Evolutionary conservation across 140 eudicot genomes (phyloP).

Genomic region (Erigeron philadelphicus): DNA sequence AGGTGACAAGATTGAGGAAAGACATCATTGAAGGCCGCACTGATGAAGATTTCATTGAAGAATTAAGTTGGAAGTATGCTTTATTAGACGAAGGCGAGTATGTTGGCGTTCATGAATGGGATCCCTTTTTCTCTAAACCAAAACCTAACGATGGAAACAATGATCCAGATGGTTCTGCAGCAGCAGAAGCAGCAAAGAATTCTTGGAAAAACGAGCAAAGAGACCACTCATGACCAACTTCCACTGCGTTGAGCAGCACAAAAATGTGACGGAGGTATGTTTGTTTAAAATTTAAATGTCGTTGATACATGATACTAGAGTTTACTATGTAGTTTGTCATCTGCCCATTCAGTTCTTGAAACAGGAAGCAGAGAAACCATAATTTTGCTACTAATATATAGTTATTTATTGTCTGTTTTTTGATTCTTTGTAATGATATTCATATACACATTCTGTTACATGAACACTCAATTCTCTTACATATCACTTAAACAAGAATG

Average conservation of each 20-base stretch:
- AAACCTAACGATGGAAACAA: constrained; percentile 55
- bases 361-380: constrained; percentile 26
- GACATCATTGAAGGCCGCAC: constrained; percentile 50
- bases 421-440: constrained; percentile 41
- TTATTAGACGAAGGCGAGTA: constrained; percentile 71
- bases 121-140: constrained; percentile 81
- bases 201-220: constrained; percentile 78
- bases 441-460: constrained; percentile 31
- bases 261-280: constrained; percentile 31
- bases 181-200: constrained; percentile 58
- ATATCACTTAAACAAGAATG: constrained; percentile 8
- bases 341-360: constrained; percentile 19
- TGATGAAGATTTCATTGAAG: constrained; percentile 61
- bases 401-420: constrained; percentile 26
- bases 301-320: constrained; percentile 25
- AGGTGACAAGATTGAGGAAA: constrained; percentile 39
- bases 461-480: constrained; percentile 14
- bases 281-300: constrained; percentile 22
- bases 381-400: constrained; percentile 32
- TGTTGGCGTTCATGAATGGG: constrained; percentile 85
- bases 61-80: constrained; percentile 86
- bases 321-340: constrained; percentile 23
- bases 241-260: not conserved
- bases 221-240: constrained; percentile 33
- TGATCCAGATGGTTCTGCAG: constrained; percentile 40